A percentile compares a stretch with the other conserved stretches of the same genome.
Evolutionary conservation across 106 monocot species (phyloP).

Genomic region (Allium sativum): DNA sequence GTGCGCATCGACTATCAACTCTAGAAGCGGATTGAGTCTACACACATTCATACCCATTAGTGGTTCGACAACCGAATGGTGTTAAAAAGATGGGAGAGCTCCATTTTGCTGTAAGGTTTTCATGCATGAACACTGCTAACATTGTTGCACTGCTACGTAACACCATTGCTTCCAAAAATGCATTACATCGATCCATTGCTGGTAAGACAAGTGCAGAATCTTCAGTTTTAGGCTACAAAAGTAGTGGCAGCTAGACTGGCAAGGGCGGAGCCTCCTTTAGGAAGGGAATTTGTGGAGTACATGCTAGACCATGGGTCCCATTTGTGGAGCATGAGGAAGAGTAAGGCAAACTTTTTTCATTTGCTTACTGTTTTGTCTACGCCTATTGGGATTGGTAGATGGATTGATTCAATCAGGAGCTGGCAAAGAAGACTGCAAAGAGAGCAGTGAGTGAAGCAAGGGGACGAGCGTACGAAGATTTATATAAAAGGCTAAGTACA

Average conservation of each 20-base stretch:
- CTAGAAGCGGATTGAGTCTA: conserved; percentile 65
- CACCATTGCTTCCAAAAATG: conserved; percentile 78
- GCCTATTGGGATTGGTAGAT: conserved; percentile 25
- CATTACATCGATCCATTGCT: conserved; percentile 71
- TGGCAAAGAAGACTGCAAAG: conserved; percentile 33
- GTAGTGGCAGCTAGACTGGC: conserved; percentile 59
- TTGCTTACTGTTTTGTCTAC: conserved; percentile 41
- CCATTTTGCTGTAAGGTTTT: conserved; percentile 74
- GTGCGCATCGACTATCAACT: conserved; percentile 80
- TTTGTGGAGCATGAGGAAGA: conserved; percentile 76
- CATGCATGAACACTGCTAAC: conserved; percentile 49
- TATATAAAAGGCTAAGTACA: too few relatives aligned
- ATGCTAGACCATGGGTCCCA: conserved; percentile 69
- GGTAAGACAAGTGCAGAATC: conserved; percentile 73
- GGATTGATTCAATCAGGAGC: conserved; percentile 76
- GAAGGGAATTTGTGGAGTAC: conserved; percentile 73
- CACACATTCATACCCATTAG: conserved; percentile 46
- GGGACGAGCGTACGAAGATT: too few relatives aligned
- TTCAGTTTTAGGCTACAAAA: conserved; percentile 30
- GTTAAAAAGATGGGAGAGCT: conserved; percentile 89
- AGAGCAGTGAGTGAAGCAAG: too few relatives aligned
- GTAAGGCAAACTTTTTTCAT: conserved; percentile 81
- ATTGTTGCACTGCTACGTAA: conserved; percentile 67
- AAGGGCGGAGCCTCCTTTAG: conserved; percentile 77
- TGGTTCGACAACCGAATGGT: conserved; percentile 44